These are phyloP conservation scores for Dictyostelium capitatum DNA, from an alignment of 78 protist genomes.

Conservation along the genomic window DNA sequence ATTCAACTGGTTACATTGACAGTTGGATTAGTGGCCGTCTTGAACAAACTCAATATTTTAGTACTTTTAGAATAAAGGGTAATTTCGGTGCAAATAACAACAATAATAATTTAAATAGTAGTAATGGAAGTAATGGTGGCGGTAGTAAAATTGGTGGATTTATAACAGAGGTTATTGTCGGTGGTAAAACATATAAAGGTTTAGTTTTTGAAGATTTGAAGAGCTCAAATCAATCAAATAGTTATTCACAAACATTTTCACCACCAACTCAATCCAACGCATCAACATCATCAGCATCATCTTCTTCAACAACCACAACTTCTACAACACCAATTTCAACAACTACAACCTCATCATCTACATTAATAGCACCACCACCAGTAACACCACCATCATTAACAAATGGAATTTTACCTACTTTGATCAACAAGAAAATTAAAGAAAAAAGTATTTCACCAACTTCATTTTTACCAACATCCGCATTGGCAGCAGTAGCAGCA, in stretches of 20 bases:
- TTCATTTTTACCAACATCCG: neutral
- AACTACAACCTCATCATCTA: neutral
- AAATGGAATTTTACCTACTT: neutral
- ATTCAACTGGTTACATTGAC: neutral
- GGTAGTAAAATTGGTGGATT: constrained; percentile 27
- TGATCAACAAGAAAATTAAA: neutral
- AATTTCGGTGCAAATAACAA: neutral
- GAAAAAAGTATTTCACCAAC: neutral
- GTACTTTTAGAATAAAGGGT: constrained; percentile 13
- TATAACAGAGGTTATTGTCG: constrained; percentile 24
- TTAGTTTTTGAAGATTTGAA: constrained; percentile 56
- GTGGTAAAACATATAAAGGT: constrained; percentile 59
- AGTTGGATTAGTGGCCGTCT: constrained; percentile 19
- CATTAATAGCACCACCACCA: neutral
- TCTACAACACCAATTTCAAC: neutral
- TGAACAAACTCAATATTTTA: constrained; percentile 5
- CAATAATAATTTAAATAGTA: neutral
- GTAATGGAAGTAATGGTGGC: neutral
- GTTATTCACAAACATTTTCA: neutral
- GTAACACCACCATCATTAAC: neutral
- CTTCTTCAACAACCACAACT: too few species aligned
- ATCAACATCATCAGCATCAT: neutral
- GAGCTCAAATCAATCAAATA: constrained; percentile 7
- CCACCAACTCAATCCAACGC: constrained; percentile 29
- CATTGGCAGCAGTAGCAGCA: too few species aligned